Percentiles rank a stretch among this genome's conserved stretches.
phyloP scores from a whole-genome alignment of 345 rosid species.

The Brassica rapa region DNA sequence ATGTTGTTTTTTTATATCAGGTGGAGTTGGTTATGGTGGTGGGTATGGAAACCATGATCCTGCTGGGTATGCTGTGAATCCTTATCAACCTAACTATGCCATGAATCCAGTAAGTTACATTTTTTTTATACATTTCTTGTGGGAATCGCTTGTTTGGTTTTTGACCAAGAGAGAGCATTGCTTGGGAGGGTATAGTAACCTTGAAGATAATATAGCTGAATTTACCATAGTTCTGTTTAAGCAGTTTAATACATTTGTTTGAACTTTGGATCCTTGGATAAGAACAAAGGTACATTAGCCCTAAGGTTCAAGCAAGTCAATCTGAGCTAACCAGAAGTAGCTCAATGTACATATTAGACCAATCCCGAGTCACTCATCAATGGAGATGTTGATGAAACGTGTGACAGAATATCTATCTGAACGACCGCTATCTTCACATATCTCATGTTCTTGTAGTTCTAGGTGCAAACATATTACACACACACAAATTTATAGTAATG shows the following conservation, averaged over 20 bases:
- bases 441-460: slow-evolving; percentile 6
- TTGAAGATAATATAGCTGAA: neutral
- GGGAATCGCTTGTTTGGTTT: neutral
- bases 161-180: neutral
- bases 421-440: neutral
- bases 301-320: slow-evolving; percentile 8
- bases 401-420: slow-evolving; percentile 10
- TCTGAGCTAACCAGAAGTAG: slow-evolving; percentile 2
- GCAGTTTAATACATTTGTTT: neutral
- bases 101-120: slow-evolving; percentile 74
- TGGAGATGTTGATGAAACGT: slow-evolving; percentile 5
- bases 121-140: neutral
- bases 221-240: neutral
- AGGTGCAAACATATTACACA: neutral
- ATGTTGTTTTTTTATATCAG: slow-evolving; percentile 15
- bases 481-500: neutral
- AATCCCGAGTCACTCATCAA: neutral
- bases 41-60: slow-evolving; percentile 68
- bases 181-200: neutral
- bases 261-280: slow-evolving; percentile 10
- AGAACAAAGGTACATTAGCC: slow-evolving; percentile 6
- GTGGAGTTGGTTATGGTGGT: slow-evolving; percentile 61
- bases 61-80: slow-evolving; percentile 61
- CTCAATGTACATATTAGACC: neutral
- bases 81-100: slow-evolving; percentile 68